A percentile compares a stretch with the other conserved stretches of the same genome.
phyloP scores from a whole-genome alignment of 1,284 basidiomycete genomes.

The Leccinum fallax region DNA sequence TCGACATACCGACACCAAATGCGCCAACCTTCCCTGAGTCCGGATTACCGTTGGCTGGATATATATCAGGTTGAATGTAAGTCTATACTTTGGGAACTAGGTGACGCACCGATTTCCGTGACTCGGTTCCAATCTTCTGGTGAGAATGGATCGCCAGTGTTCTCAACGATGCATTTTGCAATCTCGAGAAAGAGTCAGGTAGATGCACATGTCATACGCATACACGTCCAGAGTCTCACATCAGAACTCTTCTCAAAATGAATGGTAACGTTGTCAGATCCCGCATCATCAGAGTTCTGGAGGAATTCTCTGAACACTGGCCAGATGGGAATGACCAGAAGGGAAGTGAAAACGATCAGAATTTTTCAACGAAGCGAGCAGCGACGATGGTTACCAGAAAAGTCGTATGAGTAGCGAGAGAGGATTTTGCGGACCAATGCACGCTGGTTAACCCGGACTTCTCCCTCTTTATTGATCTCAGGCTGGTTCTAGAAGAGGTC shows the following conservation, averaged over 20 bases:
- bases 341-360: background rate
- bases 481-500: constrained; percentile 22
- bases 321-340: background rate
- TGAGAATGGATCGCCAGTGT: constrained; percentile 83
- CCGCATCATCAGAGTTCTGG: constrained; percentile 93
- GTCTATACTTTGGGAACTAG: too few relatives aligned
- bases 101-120: constrained; percentile 74
- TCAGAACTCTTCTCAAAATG: constrained; percentile 54
- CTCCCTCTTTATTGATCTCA: constrained; percentile 53
- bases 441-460: constrained; percentile 92
- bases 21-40: constrained; percentile 61
- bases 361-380: background rate
- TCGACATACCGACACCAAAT: constrained; percentile 68
- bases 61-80: background rate
- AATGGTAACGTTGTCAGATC: constrained; percentile 77
- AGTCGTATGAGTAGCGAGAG: constrained; percentile 84
- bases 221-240: background rate
- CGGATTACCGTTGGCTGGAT: constrained; percentile 72
- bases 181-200: constrained; percentile 44
- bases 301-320: constrained; percentile 87
- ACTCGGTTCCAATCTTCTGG: constrained; percentile 81
- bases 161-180: constrained; percentile 78
- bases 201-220: background rate
- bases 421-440: constrained; percentile 92
- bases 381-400: constrained; percentile 46